Evolutionary conservation across 306 rosid species (phyloP).

Genomic region (Fragaria ananassa): DNA sequence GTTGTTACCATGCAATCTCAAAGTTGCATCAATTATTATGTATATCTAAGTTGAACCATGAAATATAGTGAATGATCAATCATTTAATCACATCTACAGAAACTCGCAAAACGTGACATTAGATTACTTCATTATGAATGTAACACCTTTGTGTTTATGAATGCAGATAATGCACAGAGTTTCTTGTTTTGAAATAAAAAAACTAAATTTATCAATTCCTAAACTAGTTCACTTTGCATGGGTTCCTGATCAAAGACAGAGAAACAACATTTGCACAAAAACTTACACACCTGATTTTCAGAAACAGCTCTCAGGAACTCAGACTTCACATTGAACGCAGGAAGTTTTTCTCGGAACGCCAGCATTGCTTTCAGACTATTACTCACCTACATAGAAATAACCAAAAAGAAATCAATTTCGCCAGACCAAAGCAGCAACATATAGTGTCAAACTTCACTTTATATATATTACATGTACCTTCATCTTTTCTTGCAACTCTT

Average conservation of each 20-base stretch:
- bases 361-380: slow-evolving; percentile 59
- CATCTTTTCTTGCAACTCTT: slow-evolving; percentile 62
- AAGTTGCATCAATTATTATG: background rate
- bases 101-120: background rate
- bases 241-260: background rate
- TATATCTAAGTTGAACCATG: background rate
- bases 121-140: background rate
- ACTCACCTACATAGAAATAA: slow-evolving; percentile 46
- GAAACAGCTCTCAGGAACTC: slow-evolving; percentile 72
- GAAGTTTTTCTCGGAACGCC: slow-evolving; percentile 79
- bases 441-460: slow-evolving; percentile 15
- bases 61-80: background rate
- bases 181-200: background rate
- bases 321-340: slow-evolving; percentile 76
- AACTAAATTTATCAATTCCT: background rate
- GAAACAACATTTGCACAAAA: background rate
- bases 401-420: slow-evolving; percentile 6
- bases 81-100: background rate
- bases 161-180: background rate
- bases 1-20: background rate
- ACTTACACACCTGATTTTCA: slow-evolving; percentile 70
- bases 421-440: background rate
- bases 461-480: slow-evolving; percentile 43
- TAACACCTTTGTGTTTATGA: background rate
- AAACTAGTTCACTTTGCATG: background rate